Base-by-base conservation (phyloP, 768 basidiomycete species). In the Boletus rufocinnamomeus region DNA sequence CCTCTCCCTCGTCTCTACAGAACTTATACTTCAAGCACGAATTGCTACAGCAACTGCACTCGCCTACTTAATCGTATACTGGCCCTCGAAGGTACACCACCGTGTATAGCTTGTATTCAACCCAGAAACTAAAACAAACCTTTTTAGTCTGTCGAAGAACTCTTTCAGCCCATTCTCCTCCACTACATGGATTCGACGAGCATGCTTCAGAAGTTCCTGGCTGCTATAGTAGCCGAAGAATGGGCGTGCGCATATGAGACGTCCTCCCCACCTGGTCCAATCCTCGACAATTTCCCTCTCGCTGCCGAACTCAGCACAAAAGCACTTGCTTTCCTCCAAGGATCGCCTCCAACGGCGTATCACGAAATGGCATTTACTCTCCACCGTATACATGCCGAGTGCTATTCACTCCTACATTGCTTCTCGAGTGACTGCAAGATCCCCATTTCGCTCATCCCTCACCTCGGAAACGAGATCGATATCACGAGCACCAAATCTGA, bases 371-470 rank as follows among this genome's bases (percentile, higher is more conserved):
- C 86, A 3, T 84, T 87, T 64, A 81, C 87, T 23, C 85, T 97
- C 16, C 81, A 82, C 50, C 88, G 91, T 25, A 89, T 98, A 43
- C 87, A 91, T 57, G 71, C 78, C 6, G 94, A 97, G 59, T 95
- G 91, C 64, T 81, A 82, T 66, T 80, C 84, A 4, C 83, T 98
- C 30, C 82, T 97, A n/a, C 85, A 85, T 56, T 84, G 88, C 32
- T 97, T 98, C 74, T 79, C 81, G 3, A 77, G 81, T n/a, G 93
- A 96, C 59, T 95, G 89, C 79, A 96, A 95, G 72, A 79, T 98
- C 14, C 84, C 91, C 0, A 79, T 84, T 60, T 84, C 86, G 8
- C 83, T 88, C 21, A 89, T 98, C 48, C 95, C 95, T 0, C 78
- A 80, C 54, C 78, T 98, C 8, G 89, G 91, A 23, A 81, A 75